Base-by-base conservation (phyloP, 2,329 filamentous ascomycete genomes). In the Colletotrichum destructivum region DNA sequence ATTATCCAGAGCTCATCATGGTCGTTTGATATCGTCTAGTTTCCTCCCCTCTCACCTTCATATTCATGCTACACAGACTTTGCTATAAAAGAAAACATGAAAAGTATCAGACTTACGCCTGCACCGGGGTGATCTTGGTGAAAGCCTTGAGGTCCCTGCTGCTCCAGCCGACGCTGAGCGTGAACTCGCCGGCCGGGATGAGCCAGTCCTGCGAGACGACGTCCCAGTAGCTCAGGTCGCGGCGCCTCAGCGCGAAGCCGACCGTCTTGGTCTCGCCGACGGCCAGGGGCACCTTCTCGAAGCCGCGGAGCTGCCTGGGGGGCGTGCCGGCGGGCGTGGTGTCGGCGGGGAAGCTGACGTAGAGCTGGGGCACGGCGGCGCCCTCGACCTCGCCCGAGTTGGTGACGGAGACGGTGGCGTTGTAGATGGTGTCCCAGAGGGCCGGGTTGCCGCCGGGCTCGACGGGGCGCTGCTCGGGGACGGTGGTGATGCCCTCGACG, bases 361-460 rank as follows among this genome's bases (percentile, higher is more conserved):
- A 91, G 1, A 91, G 80, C 78, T 91, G 89, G 2, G 86, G 81
- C 0, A 90, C 85, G 12, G 85, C 82, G 2, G 84, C 84, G 35
- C 87, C 88, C 26, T 79, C 76, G 0, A 88, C 77, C 1, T 75
- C 70, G 21, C 89, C 89, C 0, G 84, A 87, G 80, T 91, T 91
- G 46, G 78, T 80, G 7, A 91, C 76, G 1, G 82, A 79, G 2
- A 85, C 83, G 2, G 82, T 81, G 12, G 88, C 83, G 52, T 79
- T 85, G 71, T 82, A 84, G n/a, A 91, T 75, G 9, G 79, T 80
- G 9, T 86, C 83, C 84, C 86, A 91, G 31, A 91, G 84, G 23
- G 86, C 86, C 1, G 84, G 78, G 75, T 89, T 86, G 1, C 89
- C 89, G n/a, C 89, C 89, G 16, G 89, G 87, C 69, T 81, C 76